Conservation (phyloP, 1,284 basidiomycete species). For the Vanrija humicola region DNA sequence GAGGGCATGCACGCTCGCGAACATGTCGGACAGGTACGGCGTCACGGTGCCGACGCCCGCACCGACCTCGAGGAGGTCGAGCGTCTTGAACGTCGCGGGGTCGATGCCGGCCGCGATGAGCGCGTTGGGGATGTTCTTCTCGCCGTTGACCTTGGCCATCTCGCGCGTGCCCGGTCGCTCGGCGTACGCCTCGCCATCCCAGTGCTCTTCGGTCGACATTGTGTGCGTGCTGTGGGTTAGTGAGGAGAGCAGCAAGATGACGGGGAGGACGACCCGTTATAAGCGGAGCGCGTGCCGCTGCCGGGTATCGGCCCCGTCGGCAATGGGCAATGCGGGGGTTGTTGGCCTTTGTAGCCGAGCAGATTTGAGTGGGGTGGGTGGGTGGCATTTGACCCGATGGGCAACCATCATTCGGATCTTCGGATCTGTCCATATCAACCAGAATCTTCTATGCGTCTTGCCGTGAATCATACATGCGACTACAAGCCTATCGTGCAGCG, state of each 20-base stretch:
- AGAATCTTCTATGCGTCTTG: too few relatives aligned
- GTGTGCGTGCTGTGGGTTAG: background rate
- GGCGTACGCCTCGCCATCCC: conserved; percentile 35
- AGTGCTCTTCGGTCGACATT: conserved; percentile 20
- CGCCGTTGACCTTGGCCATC: conserved; percentile 10
- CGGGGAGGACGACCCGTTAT: too few relatives aligned
- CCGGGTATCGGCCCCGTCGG: too few relatives aligned
- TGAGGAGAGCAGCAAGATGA: too few relatives aligned
- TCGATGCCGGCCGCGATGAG: conserved; percentile 16
- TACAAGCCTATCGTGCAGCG: background rate
- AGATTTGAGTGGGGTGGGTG: too few relatives aligned
- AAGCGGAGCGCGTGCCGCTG: too few relatives aligned
- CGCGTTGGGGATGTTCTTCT: conserved; percentile 20
- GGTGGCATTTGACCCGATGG: too few relatives aligned
- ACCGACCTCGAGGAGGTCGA: conserved; percentile 36
- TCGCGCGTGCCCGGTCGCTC: conserved; percentile 22
- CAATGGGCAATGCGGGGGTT: too few relatives aligned
- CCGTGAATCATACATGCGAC: too few relatives aligned
- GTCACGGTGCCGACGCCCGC: conserved; percentile 38
- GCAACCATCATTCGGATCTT: too few relatives aligned
- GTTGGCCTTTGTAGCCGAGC: too few relatives aligned
- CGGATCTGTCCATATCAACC: too few relatives aligned
- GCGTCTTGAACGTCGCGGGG: background rate
- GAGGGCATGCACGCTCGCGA: conserved; percentile 31
- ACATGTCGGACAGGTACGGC: conserved; percentile 17